Base-by-base conservation (phyloP, 1,284 basidiomycete genomes). In the Dichomitus squalens region DNA sequence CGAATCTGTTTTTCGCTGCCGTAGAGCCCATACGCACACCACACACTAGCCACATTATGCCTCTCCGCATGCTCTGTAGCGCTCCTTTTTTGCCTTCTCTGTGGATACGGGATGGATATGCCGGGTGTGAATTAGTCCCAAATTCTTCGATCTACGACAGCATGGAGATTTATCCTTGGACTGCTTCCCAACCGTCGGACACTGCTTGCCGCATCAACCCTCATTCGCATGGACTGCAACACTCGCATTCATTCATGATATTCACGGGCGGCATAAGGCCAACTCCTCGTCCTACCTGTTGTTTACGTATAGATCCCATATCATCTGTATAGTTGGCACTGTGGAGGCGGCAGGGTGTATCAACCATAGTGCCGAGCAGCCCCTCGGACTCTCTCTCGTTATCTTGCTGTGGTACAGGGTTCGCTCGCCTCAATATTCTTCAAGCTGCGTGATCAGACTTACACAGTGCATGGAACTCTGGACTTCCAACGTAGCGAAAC, bases 281-380 rank as follows among this genome's bases (percentile, higher is more conserved):
- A 25, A 33, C 31, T 12, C 20, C 20, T n/a, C 48, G 47, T 55
- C 31, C 53, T 20, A 35, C 39, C 53, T 43, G 47, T 48, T 55
- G 54, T 55, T 51, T 18, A 46, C 48, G 6, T 31, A 31, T 55
- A 50, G 54, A 50, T 55, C 44, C 29, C 31, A 53, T 20, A 49
- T 31, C 20, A 21, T 25, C 53, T 55, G 53, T 49, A 55, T 41
- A 49, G 41, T 27, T 44, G 11, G 41, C n/a, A 23, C 23, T 21
- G 18, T 44, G 31, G 33, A 38, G 40, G 35, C 53, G 20, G 48
- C 40, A 36, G 54, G 40, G 48, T 55, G 54, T 55, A 55, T 36
- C 44, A 55, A 55, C 34, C 50, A 47, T 18, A 7, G 44, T 18
- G 44, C 31, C 31, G 44, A 47, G 31, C 44, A 16, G 11, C 25